A percentile compares a stretch with the other conserved stretches of the same genome.
phyloP scores from a whole-genome alignment of 371 early-diverging fungal genomes.

The Lichtheimia hyalospora region DNA sequence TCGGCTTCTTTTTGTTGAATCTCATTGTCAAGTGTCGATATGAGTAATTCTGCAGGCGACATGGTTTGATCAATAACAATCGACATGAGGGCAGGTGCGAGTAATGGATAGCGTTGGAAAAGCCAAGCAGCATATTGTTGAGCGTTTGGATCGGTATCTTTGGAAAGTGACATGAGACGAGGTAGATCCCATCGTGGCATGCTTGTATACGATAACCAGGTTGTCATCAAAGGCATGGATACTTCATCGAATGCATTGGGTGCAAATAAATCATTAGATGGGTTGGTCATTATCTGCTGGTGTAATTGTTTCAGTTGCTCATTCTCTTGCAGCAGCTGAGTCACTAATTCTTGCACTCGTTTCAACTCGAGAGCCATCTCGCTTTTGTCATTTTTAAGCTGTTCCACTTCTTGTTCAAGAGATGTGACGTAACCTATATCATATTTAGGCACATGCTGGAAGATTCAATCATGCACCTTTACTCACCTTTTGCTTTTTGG shows the following conservation, averaged over 20 bases:
- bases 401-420: conserved; percentile 60
- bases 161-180: conserved; percentile 24
- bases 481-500: conserved; percentile 78
- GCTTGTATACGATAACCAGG: conserved; percentile 37
- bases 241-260: too few relatives aligned
- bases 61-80: conserved; percentile 44
- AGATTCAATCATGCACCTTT: too few relatives aligned
- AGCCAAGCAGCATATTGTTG: neutral
- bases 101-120: conserved; percentile 32
- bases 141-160: neutral
- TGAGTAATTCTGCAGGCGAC: conserved; percentile 6
- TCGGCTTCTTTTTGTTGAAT: too few relatives aligned
- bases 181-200: conserved; percentile 41
- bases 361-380: conserved; percentile 54
- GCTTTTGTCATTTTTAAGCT: conserved; percentile 49
- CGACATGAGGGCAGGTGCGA: conserved; percentile 48
- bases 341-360: conserved; percentile 21
- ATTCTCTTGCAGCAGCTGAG: conserved; percentile 30
- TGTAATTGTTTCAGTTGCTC: conserved; percentile 18
- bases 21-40: too few relatives aligned
- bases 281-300: too few relatives aligned
- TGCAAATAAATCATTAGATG: too few relatives aligned
- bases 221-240: neutral
- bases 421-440: conserved; percentile 69
- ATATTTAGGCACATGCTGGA: too few relatives aligned